phyloP scores from a whole-genome alignment of 208 protist genomes.

The Leptomonas pyrrhocoris region DNA sequence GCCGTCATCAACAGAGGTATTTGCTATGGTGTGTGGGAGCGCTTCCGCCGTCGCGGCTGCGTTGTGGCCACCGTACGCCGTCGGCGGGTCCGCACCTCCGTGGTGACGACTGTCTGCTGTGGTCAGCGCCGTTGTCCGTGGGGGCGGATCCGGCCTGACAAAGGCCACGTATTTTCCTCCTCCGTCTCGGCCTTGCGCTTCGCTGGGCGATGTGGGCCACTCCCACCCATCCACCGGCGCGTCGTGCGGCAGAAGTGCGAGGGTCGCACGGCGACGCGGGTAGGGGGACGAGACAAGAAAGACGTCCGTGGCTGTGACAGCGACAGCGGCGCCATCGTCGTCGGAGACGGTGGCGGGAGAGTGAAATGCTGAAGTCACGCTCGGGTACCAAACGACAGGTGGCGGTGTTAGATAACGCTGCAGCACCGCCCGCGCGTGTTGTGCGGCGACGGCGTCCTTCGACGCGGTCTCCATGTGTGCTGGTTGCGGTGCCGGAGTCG shows the following conservation, averaged over 20 bases:
- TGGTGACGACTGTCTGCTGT: background rate
- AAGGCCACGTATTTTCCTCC: slow-evolving; percentile 5
- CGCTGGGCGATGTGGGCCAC: background rate
- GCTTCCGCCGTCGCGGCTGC: too few relatives aligned
- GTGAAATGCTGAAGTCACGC: too few relatives aligned
- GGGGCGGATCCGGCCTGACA: slow-evolving; percentile 6
- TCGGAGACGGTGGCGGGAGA: background rate
- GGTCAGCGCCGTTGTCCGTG: background rate
- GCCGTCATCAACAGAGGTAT: too few relatives aligned
- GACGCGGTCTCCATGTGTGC: too few relatives aligned
- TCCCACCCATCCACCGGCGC: background rate
- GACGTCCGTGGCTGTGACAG: slow-evolving; percentile 19
- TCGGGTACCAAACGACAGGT: background rate
- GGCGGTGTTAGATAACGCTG: background rate
- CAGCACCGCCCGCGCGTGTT: slow-evolving; percentile 7
- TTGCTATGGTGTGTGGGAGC: too few relatives aligned
- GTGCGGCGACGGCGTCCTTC: slow-evolving; percentile 7
- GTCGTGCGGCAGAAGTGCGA: slow-evolving; percentile 58
- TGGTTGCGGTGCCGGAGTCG: too few relatives aligned
- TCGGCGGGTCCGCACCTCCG: too few relatives aligned
- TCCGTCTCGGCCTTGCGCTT: background rate
- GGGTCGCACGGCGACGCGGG: slow-evolving; percentile 40
- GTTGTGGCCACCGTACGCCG: too few relatives aligned
- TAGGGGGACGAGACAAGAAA: slow-evolving; percentile 55
- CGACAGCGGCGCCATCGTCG: background rate